Conservation (phyloP, 75 land plant species). For the Pinus tabuliformis region DNA sequence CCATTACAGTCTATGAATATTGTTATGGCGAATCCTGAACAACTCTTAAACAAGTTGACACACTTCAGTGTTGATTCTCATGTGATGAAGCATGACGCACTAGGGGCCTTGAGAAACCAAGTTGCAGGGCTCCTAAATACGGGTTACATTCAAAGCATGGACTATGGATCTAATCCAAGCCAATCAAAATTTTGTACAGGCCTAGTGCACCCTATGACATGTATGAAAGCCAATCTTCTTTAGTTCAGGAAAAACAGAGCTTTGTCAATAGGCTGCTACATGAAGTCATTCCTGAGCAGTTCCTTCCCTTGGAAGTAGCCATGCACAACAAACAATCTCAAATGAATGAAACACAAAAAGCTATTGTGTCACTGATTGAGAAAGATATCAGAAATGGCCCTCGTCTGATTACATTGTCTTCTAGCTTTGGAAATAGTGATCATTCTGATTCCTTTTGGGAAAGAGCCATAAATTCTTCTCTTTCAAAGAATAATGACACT, state of each 20-base stretch:
- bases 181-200: neutral
- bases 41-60: neutral
- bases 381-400: neutral
- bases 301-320: neutral
- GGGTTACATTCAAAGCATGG: neutral
- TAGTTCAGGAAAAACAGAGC: constrained; percentile 5
- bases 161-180: neutral
- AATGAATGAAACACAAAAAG: neutral
- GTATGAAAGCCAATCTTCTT: constrained; percentile 1
- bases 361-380: neutral
- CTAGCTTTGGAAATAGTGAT: constrained; percentile 4
- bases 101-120: neutral
- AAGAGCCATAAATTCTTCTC: neutral
- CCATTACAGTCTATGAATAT: constrained; percentile 1
- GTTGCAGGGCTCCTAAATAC: neutral
- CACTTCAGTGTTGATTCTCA: neutral
- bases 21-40: constrained; percentile 1
- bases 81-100: neutral
- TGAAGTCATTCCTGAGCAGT: neutral
- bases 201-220: neutral
- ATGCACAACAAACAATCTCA: neutral
- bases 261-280: constrained; percentile 2
- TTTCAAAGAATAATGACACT: constrained; percentile 3
- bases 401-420: neutral
- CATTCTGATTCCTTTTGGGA: neutral